A percentile compares a stretch with the other conserved stretches of the same genome.
These are phyloP conservation scores for Letharia columbiana DNA, from an alignment of 495 filamentous ascomycete species.

Conservation along the genomic window DNA sequence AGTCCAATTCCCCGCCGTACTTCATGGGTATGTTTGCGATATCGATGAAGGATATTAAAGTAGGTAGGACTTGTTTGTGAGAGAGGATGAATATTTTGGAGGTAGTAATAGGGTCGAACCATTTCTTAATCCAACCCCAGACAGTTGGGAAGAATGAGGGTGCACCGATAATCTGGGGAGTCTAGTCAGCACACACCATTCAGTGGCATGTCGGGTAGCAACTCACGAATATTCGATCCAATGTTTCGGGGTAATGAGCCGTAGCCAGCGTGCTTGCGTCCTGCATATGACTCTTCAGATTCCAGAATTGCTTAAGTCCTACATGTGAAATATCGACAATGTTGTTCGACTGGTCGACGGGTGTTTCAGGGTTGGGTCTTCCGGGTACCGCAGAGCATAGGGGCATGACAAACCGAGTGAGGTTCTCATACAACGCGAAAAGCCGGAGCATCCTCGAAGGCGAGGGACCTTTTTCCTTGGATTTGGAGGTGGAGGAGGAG, in stretches of 20 bases:
- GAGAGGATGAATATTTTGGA: conserved; percentile 86
- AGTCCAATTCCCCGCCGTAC: conserved; percentile 78
- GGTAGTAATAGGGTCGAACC: conserved; percentile 87
- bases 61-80: conserved; percentile 57
- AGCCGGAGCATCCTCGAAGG: conserved; percentile 63
- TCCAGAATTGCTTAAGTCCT: conserved; percentile 85
- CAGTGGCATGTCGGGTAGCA: neutral
- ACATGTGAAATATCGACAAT: conserved; percentile 79
- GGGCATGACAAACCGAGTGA: conserved; percentile 77
- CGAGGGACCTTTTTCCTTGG: conserved; percentile 38
- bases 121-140: conserved; percentile 89
- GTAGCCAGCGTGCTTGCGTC: conserved; percentile 77
- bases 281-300: conserved; percentile 82
- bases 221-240: conserved; percentile 74
- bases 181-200: neutral
- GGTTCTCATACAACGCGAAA: conserved; percentile 80
- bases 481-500: conserved; percentile 47
- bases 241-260: conserved; percentile 81
- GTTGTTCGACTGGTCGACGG: conserved; percentile 73
- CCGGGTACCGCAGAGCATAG: conserved; percentile 61
- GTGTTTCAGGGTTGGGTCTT: conserved; percentile 60
- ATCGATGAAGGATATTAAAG: conserved; percentile 71
- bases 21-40: conserved; percentile 65
- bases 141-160: conserved; percentile 85
- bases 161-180: conserved; percentile 65